Conservation (phyloP, 2,329 filamentous ascomycete species). For the Hortaea werneckii region DNA sequence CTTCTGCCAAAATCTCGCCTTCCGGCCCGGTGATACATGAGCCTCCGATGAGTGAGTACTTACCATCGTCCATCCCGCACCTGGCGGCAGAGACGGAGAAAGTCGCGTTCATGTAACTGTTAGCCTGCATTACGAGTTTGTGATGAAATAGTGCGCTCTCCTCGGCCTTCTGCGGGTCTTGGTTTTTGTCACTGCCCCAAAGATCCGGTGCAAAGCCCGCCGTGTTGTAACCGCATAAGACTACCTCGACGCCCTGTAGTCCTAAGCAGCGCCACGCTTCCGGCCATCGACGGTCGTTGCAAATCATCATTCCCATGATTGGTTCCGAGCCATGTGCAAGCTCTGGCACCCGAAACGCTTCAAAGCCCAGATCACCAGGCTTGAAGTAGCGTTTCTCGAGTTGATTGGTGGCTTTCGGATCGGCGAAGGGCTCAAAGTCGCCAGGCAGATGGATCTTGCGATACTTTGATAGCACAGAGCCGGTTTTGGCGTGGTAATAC, state of each 20-base stretch:
- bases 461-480: conserved; percentile 39
- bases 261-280: conserved; percentile 43
- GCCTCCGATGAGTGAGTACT: conserved; percentile 37
- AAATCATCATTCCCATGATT: conserved; percentile 45
- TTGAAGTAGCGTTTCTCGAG: conserved; percentile 46
- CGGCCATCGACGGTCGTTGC: conserved; percentile 45
- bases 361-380: conserved; percentile 42
- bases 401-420: conserved; percentile 40
- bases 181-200: conserved; percentile 30
- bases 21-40: conserved; percentile 39
- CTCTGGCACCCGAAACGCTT: conserved; percentile 41
- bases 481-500: conserved; percentile 39
- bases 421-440: conserved; percentile 37
- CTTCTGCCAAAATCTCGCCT: conserved; percentile 38
- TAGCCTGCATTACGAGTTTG: conserved; percentile 39
- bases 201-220: conserved; percentile 39
- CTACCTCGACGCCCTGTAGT: conserved; percentile 39
- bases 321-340: conserved; percentile 32
- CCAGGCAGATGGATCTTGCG: conserved; percentile 46
- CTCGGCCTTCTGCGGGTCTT: conserved; percentile 34
- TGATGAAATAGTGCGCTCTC: conserved; percentile 42
- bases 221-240: conserved; percentile 44
- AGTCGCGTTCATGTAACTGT: conserved; percentile 42
- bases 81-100: conserved; percentile 42
- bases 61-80: conserved; percentile 40